Percentiles rank a stretch among this genome's conserved stretches.
These are phyloP conservation scores for Gymnopilus dilepis DNA, from an alignment of 768 basidiomycete genomes.

Conservation along the genomic window DNA sequence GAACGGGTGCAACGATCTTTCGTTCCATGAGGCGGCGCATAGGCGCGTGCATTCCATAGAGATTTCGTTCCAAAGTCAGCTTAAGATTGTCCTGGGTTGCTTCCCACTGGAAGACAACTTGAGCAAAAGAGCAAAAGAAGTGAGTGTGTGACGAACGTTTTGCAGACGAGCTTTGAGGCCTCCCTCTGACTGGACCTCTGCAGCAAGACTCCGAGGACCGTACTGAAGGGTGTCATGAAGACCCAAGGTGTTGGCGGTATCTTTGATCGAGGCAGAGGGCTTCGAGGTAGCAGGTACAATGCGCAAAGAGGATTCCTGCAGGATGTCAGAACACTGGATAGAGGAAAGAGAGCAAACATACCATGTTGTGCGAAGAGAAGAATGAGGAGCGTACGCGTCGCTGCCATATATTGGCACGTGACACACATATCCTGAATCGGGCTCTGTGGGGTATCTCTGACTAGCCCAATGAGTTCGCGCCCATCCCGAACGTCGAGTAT, in stretches of 20 bases:
- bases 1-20: slow-evolving; percentile 77
- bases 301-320: slow-evolving; percentile 53
- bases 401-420: slow-evolving; percentile 8
- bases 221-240: slow-evolving; percentile 89
- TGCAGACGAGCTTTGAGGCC: slow-evolving; percentile 74
- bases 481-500: slow-evolving; percentile 70
- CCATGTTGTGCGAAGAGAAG: slow-evolving; percentile 14
- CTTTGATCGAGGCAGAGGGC: slow-evolving; percentile 67
- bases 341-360: not conserved
- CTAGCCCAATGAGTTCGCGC: slow-evolving; percentile 38
- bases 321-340: not conserved
- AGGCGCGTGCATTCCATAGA: slow-evolving; percentile 88
- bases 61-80: slow-evolving; percentile 81
- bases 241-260: slow-evolving; percentile 77
- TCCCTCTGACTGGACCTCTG: slow-evolving; percentile 68
- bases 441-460: not conserved
- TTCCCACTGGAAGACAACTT: slow-evolving; percentile 72
- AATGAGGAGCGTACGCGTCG: slow-evolving; percentile 3
- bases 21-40: slow-evolving; percentile 94
- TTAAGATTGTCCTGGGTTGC: slow-evolving; percentile 89
- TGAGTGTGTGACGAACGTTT: slow-evolving; percentile 55
- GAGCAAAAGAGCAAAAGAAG: not conserved
- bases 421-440: not conserved
- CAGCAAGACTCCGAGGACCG: slow-evolving; percentile 81
- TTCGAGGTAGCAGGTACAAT: slow-evolving; percentile 61